Base-by-base conservation (phyloP, 805 yeast species). In the Spencermartinsiella europaea region DNA sequence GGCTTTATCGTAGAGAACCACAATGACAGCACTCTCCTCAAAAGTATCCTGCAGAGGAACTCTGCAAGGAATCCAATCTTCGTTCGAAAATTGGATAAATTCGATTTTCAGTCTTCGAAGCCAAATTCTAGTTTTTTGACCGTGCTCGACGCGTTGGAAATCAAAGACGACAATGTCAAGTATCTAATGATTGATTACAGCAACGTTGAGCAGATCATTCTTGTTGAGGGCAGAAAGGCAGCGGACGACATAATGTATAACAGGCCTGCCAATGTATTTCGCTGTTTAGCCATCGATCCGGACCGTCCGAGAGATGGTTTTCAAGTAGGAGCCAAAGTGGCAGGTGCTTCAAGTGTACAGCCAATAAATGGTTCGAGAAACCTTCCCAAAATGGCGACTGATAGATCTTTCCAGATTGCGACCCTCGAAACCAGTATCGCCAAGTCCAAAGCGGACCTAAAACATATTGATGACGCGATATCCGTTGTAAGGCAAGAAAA, bases 1-100 rank as follows among this genome's bases (percentile, higher is more conserved):
- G 71, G 87, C 0, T 88, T 87, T 63, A 70, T 85, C 31, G 96
- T 87, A 1, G 71, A 77, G 31, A 77, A 76, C 57, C 75, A 70
- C 39, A 71, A 71, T 22, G 98, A 91, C 60, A 71, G 80, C 38
- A 61, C 62, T 8, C 7, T 42, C 15, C 53, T 69, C 16, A 21
- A 21, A n/a, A 15, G 33, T 4, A 46, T 62, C 3, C 47, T 63
- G n/a, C 19, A 38, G 5, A 33, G 37, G 3, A 28, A 40, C 16
- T 33, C 47, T 4, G 70, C 56, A 62, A 56, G 46, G 45, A 60
- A 22, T 21, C 56, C 68, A 17, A 72, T 73, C 5, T 62, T 79
- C 20, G 72, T 74, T 1, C 69, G 88, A 49, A 69, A 62, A 41
- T 69, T 72, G 20, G 93, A 87, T 55, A 62, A 63, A 5, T 85